phyloP scores from a whole-genome alignment of 2,329 filamentous ascomycete genomes.

The Ampelomyces quisqualis region DNA sequence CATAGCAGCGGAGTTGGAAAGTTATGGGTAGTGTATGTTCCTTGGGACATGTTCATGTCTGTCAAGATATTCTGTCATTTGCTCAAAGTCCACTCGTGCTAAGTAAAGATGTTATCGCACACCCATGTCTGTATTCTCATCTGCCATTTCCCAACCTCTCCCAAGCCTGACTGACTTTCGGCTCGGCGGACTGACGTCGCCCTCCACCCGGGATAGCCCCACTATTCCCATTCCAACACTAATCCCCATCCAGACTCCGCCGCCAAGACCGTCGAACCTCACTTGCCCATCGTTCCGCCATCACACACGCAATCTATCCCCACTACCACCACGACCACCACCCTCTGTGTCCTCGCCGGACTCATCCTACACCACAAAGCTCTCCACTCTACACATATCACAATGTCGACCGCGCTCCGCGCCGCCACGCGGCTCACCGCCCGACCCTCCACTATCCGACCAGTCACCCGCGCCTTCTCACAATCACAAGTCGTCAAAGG shows the following conservation, averaged over 20 bases:
- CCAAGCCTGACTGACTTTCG: background rate
- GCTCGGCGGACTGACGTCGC: constrained; percentile 9
- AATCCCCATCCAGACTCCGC: constrained; percentile 15
- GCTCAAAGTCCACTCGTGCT: too few relatives aligned
- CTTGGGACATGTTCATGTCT: too few relatives aligned
- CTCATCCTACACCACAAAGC: constrained; percentile 4
- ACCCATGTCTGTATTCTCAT: background rate
- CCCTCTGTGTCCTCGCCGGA: constrained; percentile 2
- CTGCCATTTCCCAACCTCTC: too few relatives aligned
- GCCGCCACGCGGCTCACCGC: constrained; percentile 26
- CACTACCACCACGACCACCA: constrained; percentile 7
- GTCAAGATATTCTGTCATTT: too few relatives aligned
- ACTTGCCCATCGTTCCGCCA: background rate
- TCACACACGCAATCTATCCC: background rate
- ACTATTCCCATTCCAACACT: too few relatives aligned
- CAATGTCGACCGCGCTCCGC: constrained; percentile 30
- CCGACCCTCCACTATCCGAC: constrained; percentile 7
- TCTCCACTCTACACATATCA: constrained; percentile 3
- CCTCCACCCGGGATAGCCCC: constrained; percentile 3
- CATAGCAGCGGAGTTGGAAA: constrained; percentile 25
- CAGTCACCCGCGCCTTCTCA: constrained; percentile 27
- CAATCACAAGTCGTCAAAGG: constrained; percentile 18
- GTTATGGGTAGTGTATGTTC: background rate
- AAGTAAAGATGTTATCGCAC: too few relatives aligned
- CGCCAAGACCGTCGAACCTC: constrained; percentile 15